phyloP scores from a whole-genome alignment of 768 basidiomycete species.

The Mycena albidolilacea region DNA sequence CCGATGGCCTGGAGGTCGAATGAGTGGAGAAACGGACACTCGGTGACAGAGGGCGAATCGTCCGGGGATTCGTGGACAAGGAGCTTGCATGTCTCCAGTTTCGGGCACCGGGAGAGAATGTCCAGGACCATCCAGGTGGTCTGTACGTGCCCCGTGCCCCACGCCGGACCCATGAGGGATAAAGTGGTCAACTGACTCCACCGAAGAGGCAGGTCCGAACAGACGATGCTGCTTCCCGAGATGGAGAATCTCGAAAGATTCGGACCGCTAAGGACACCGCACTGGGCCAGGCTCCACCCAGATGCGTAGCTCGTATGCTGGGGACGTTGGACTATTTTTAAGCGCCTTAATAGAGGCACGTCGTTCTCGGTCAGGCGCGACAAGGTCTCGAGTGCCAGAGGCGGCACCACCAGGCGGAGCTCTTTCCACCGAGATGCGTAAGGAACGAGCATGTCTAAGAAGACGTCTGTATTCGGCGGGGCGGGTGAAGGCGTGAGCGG shows the following conservation, averaged over 20 bases:
- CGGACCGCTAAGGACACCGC: background rate
- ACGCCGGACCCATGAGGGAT: background rate
- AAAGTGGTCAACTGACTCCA: conserved; percentile 9
- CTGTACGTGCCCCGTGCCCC: conserved; percentile 3
- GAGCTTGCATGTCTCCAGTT: conserved; percentile 6
- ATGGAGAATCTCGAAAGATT: background rate
- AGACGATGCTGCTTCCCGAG: background rate
- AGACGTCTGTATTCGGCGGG: background rate
- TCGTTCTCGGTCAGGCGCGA: conserved; percentile 8
- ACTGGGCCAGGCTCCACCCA: background rate
- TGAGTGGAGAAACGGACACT: conserved; percentile 6
- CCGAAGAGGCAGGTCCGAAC: background rate
- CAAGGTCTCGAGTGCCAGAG: background rate
- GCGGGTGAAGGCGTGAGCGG: background rate
- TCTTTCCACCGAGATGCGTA: conserved; percentile 12
- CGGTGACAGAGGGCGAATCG: background rate
- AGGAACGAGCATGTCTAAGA: background rate
- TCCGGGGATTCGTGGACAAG: background rate
- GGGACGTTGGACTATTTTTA: conserved; percentile 1
- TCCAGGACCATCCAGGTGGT: background rate
- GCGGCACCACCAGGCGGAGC: background rate
- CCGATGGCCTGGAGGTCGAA: conserved; percentile 1
- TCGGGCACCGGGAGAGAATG: conserved; percentile 9
- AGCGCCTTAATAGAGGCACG: conserved; percentile 4
- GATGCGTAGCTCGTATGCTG: background rate